Conservation (phyloP, 345 rosid species). For the Eucalyptus brandiana region DNA sequence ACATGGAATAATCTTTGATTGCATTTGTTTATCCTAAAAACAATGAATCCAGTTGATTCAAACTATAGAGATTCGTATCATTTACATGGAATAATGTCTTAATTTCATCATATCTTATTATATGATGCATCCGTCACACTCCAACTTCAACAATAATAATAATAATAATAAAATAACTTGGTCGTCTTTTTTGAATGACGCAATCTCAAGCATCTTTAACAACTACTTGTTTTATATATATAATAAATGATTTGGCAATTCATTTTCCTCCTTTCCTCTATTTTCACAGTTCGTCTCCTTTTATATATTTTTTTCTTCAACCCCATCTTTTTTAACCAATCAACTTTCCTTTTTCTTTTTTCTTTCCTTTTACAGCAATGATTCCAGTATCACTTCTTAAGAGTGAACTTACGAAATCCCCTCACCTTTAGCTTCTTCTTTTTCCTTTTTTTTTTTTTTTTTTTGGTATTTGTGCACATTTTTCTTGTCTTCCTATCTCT, state of each 20-base stretch:
- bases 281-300: fast-evolving
- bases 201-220: neutral
- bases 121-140: fast-evolving
- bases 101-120: no score
- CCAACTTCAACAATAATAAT: no score
- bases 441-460: fast-evolving
- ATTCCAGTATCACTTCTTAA: neutral
- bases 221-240: no score
- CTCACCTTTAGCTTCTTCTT: no score
- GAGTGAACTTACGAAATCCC: neutral
- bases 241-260: neutral
- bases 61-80: neutral
- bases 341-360: no score
- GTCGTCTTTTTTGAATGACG: fast-evolving
- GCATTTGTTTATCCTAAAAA: neutral
- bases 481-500: neutral
- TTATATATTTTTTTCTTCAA: no score
- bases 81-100: fast-evolving
- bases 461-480: neutral
- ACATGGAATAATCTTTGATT: no score
- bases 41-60: neutral
- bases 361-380: no score
- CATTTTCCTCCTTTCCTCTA: neutral
- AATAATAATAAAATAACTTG: no score
- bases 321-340: no score